A percentile compares a stretch with the other conserved stretches of the same genome.
These are phyloP conservation scores for Blastocladiella emersonii DNA, from an alignment of 371 early-diverging fungal species.

Conservation along the genomic window DNA sequence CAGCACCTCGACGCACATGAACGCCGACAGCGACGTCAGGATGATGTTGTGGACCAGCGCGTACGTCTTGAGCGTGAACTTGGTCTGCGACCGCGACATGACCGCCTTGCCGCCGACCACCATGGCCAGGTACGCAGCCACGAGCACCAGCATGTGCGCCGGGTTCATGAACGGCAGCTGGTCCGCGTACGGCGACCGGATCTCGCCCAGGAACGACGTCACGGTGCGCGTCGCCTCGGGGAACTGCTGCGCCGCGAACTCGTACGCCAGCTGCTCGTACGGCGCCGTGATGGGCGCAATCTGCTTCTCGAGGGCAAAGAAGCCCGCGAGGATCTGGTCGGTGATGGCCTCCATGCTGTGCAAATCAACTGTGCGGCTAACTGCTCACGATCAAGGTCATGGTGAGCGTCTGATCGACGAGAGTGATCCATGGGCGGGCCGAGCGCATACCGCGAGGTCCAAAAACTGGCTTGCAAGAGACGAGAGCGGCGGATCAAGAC, in stretches of 20 bases:
- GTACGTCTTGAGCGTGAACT: conserved; percentile 25
- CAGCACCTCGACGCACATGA: conserved; percentile 33
- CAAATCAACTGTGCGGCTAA: too few species aligned
- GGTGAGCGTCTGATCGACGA: too few species aligned
- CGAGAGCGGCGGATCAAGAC: too few species aligned
- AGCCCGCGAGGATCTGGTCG: neutral
- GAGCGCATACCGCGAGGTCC: too few species aligned
- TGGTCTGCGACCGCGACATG: conserved; percentile 20
- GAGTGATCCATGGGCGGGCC: too few species aligned
- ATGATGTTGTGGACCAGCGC: conserved; percentile 32
- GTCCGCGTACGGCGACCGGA: conserved; percentile 20
- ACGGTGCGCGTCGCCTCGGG: neutral
- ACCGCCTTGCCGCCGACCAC: conserved; percentile 30
- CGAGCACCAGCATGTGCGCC: conserved; percentile 32
- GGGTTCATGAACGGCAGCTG: conserved; percentile 46
- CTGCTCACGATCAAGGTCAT: too few species aligned
- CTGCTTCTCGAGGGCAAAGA: neutral
- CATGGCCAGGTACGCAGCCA: conserved; percentile 22
- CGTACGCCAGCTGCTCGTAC: neutral
- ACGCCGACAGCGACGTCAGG: conserved; percentile 30
- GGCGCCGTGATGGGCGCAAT: neutral
- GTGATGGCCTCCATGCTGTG: neutral
- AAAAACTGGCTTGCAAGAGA: too few species aligned
- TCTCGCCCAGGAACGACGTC: neutral
- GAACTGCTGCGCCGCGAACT: too few species aligned